phyloP scores from a whole-genome alignment of 225 moss, liverwort and hornwort species.

The Polytrichum formosum region DNA sequence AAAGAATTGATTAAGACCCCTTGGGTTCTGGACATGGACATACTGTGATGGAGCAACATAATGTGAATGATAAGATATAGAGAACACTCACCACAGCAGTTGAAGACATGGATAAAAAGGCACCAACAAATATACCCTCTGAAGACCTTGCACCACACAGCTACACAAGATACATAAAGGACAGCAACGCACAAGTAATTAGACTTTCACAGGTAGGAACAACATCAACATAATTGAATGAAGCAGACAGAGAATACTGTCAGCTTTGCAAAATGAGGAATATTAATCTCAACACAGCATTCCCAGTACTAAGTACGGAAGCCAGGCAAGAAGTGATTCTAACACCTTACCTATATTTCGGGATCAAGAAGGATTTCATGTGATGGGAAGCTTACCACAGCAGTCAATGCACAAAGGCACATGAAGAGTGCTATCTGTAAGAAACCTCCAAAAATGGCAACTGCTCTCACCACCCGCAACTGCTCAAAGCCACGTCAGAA shows the following conservation, averaged over 20 bases:
- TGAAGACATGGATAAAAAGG: constrained; percentile 98
- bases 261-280: too few relatives aligned
- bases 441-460: constrained; percentile 86
- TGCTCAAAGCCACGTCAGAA: constrained; percentile 8
- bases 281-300: too few relatives aligned
- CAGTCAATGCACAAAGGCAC: constrained; percentile 88
- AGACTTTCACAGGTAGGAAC: background rate
- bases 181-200: background rate
- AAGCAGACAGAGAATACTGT: too few relatives aligned
- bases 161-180: constrained; percentile 10
- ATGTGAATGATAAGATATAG: background rate
- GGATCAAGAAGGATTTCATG: too few relatives aligned
- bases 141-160: constrained; percentile 85
- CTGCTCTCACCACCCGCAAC: constrained; percentile 83
- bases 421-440: constrained; percentile 91
- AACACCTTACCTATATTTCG: too few relatives aligned
- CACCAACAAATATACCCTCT: constrained; percentile 96
- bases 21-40: too few relatives aligned
- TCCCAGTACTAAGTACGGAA: too few relatives aligned
- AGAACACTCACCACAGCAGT: constrained; percentile 72
- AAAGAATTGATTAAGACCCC: too few relatives aligned
- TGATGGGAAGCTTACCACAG: constrained; percentile 34
- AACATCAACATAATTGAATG: background rate
- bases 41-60: too few relatives aligned
- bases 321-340: too few relatives aligned